Base-by-base conservation (phyloP, 164 flowering plant genomes). In the Liriodendron chinense region DNA sequence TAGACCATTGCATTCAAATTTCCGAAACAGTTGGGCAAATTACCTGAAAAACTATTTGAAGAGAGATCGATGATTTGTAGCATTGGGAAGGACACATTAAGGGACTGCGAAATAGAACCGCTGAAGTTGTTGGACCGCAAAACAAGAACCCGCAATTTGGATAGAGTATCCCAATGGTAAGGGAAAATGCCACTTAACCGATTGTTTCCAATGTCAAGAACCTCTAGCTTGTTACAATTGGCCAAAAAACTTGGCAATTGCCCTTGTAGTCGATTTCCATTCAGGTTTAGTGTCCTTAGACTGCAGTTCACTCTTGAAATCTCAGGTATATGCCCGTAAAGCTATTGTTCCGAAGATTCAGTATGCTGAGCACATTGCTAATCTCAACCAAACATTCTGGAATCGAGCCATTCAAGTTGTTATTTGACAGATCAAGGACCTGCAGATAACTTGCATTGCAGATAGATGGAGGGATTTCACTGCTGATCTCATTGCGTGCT, bases 161-260 rank as follows among this genome's bases (percentile, higher is more conserved):
- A 8, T 47, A 80, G 63, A n/a, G 28, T 80, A 24, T 76, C 85
- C 81, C 91, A 74, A 72, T 66, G 67, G 66, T 73, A 87, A 7
- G 96, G 94, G 70, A 87, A 93, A 0, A 3, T 69, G 28, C 82
- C 94, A 8, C 26, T 61, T 0, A 93, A 66, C 23, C 57, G 63
- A 69, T 93, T 93, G 75, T 82, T 86, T 9, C 93, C 96, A 49
- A 91, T 72, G 69, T 87, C 81, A 21, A 92, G 75, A 53, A 90
- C 89, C 82, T 90, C 85, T 48, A 94, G 71, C 14, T 10, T 7
- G 14, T 0, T 56, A 78, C 95, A 92, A 13, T 85, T 89, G 69
- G 77, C 65, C 67, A 94, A 78, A 23, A 92, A 82, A 18, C n/a
- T 63, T 47, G 94, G 89, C 18, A 94, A 20, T 28, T 65, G 47